Evolutionary conservation across 441 rosid genomes (phyloP).

Genomic region (Brassica hybrid): DNA sequence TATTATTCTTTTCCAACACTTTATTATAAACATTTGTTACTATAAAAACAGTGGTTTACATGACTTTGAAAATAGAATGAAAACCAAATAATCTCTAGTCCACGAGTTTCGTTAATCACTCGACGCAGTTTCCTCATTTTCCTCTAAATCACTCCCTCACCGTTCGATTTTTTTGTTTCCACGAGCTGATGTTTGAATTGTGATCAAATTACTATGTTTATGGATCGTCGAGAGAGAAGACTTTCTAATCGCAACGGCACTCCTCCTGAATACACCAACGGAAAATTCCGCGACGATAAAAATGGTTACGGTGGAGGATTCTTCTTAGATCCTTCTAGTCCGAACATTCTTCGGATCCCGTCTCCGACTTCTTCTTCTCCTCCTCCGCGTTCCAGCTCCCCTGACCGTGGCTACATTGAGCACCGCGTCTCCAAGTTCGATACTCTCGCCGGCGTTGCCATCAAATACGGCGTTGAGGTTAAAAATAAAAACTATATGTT

Average conservation of each 20-base stretch:
- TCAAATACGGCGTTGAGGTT: constrained; percentile 66
- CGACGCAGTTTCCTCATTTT: neutral
- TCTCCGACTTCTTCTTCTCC: neutral
- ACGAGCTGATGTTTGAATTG: constrained; percentile 18
- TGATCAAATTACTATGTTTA: constrained; percentile 26
- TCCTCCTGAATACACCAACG: too few species aligned
- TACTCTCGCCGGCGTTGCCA: too few species aligned
- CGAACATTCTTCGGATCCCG: neutral
- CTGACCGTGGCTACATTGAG: constrained; percentile 46
- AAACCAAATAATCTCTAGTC: constrained; percentile 12
- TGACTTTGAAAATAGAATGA: too few species aligned
- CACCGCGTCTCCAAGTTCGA: constrained; percentile 54
- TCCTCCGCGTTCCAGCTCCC: constrained; percentile 14
- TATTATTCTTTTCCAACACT: too few species aligned
- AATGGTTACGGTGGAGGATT: too few species aligned
- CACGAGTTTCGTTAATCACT: constrained; percentile 8
- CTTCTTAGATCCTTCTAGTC: neutral
- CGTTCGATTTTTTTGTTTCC: neutral
- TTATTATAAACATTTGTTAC: neutral
- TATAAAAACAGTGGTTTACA: too few species aligned
- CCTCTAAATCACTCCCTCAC: neutral
- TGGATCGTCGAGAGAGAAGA: constrained; percentile 46
- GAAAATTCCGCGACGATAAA: too few species aligned
- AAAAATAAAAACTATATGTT: too few species aligned
- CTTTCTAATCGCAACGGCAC: constrained; percentile 32